phyloP scores from a whole-genome alignment of 2,329 filamentous ascomycete genomes.

The Epichloe coenophiala region DNA sequence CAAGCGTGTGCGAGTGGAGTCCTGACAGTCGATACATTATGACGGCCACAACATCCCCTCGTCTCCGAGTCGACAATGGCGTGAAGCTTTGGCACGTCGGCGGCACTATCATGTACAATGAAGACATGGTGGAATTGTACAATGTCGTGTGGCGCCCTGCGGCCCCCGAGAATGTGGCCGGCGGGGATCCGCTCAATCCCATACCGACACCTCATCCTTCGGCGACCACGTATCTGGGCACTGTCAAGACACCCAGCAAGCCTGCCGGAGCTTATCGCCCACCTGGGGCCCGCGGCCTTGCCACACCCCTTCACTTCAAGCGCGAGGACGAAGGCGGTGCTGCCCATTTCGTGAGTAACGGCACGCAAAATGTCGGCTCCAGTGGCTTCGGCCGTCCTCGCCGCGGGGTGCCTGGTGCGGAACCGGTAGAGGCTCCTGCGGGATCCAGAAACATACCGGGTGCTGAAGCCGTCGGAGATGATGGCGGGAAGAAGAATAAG shows the following conservation, averaged over 20 bases:
- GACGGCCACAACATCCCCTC: constrained; percentile 93
- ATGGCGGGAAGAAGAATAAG: constrained; percentile 83
- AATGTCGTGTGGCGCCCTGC: constrained; percentile 80
- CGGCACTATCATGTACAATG: constrained; percentile 83
- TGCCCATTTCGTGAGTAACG: constrained; percentile 70
- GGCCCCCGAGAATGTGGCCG: constrained; percentile 40
- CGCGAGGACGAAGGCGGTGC: constrained; percentile 93
- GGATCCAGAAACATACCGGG: constrained; percentile 55
- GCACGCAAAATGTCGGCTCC: constrained; percentile 51
- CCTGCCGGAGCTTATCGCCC: constrained; percentile 94
- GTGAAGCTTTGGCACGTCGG: constrained; percentile 89
- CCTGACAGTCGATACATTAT: constrained; percentile 91
- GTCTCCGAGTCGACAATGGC: constrained; percentile 91
- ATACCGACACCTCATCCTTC: constrained; percentile 72
- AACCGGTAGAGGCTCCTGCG: constrained; percentile 53
- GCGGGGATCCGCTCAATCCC: constrained; percentile 58
- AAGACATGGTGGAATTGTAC: constrained; percentile 91
- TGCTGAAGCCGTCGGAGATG: constrained; percentile 49
- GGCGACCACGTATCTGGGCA: constrained; percentile 67
- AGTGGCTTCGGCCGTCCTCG: constrained; percentile 72
- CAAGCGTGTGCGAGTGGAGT: constrained; percentile 94
- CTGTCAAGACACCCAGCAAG: constrained; percentile 88
- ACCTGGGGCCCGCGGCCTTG: constrained; percentile 77
- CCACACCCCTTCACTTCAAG: constrained; percentile 89
- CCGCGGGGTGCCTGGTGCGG: constrained; percentile 77